These are phyloP conservation scores for Mycena citricolor DNA, from an alignment of 1,284 basidiomycete species.

Conservation along the genomic window DNA sequence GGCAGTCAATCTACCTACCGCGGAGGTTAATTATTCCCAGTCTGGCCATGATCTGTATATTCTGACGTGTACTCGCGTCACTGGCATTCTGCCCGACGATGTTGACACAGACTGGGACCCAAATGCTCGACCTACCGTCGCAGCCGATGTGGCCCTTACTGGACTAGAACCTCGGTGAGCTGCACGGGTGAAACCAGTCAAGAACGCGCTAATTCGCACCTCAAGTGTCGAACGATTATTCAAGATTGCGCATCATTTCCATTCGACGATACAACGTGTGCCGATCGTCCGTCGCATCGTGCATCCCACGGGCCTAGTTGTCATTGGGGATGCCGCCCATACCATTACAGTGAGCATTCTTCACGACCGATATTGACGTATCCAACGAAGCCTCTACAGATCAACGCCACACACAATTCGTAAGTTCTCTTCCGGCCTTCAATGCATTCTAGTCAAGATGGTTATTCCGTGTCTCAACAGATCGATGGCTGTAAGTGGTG, in stretches of 20 bases:
- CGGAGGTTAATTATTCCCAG: neutral
- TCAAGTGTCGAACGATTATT: conserved; percentile 14
- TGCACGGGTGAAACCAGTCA: no score
- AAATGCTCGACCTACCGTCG: no score
- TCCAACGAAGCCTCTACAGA: no score
- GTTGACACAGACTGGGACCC: conserved; percentile 9
- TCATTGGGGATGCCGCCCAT: conserved; percentile 26
- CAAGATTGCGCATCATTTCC: conserved; percentile 2
- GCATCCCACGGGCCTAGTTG: conserved; percentile 4
- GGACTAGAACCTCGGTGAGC: no score
- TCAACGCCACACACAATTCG: conserved; percentile 23
- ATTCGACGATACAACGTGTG: conserved; percentile 18
- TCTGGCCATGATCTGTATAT: conserved; percentile 16
- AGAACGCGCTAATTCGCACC: no score
- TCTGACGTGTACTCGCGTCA: neutral
- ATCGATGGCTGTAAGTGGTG: no score
- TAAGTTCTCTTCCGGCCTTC: conserved; percentile 5
- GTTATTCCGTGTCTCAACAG: no score
- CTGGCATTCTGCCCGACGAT: neutral
- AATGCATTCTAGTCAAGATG: no score
- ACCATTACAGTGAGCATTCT: conserved; percentile 15
- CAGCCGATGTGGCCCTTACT: no score
- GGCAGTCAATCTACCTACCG: neutral
- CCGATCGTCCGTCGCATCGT: conserved; percentile 9
- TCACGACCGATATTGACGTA: neutral